These are phyloP conservation scores for Cyberlindnera bimundalis DNA, from an alignment of 805 yeast genomes.

Conservation along the genomic window DNA sequence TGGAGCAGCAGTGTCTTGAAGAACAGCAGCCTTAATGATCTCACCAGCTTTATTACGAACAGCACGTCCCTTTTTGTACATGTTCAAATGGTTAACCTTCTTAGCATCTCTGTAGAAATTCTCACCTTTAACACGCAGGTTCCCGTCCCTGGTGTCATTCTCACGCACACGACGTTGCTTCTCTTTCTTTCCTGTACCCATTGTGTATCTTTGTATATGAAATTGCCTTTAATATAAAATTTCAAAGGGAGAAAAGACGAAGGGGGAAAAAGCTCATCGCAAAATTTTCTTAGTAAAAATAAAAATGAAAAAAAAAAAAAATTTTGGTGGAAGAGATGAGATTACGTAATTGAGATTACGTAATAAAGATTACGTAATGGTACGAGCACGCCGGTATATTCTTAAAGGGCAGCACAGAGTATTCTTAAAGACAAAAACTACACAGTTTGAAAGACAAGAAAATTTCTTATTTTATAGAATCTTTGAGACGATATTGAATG, in stretches of 20 bases:
- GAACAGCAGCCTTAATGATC: constrained; percentile 77
- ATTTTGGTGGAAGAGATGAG: neutral
- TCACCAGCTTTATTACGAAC: constrained; percentile 86
- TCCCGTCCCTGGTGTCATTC: constrained; percentile 80
- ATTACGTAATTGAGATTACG: neutral
- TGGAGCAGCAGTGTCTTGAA: constrained; percentile 86
- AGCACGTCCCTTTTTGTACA: constrained; percentile 92
- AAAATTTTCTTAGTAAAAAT: constrained; percentile 12
- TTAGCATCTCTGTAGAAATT: constrained; percentile 94
- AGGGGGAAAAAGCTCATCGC: constrained; percentile 12
- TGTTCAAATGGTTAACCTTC: constrained; percentile 81
- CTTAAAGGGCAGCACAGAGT: too few relatives aligned
- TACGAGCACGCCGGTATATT: too few relatives aligned
- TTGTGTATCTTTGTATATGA: constrained; percentile 32
- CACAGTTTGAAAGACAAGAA: too few relatives aligned
- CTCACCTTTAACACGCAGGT: constrained; percentile 92
- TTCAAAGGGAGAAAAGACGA: neutral
- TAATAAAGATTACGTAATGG: neutral
- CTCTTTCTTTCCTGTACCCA: constrained; percentile 96
- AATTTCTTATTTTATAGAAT: constrained; percentile 21
- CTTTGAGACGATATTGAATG: constrained; percentile 33
- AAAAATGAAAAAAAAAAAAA: constrained; percentile 4
- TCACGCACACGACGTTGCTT: constrained; percentile 82
- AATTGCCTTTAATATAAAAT: neutral
- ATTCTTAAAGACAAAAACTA: too few relatives aligned